Evolutionary conservation across 495 filamentous ascomycete genomes (phyloP), one percentile per base, ranked within the genome.

Genomic region (Thermothielavioides terrestris): DNA sequence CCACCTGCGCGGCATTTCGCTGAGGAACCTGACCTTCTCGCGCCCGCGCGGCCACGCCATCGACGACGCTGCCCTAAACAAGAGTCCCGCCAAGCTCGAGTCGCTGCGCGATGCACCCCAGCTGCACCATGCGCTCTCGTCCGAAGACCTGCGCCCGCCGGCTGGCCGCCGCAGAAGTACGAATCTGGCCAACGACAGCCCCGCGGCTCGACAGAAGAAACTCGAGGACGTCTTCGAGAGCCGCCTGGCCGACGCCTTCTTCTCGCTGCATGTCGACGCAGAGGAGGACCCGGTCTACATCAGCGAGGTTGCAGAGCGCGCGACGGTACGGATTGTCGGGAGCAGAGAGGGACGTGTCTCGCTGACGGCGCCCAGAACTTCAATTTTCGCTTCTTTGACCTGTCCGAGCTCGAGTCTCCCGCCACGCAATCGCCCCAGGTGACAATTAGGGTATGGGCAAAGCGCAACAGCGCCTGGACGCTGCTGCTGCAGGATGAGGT

Each of bases 161-260:
- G 62, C 60, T 68, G 69, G 70, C 38, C 75, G 83, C 18, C 75
- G 88, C 45, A 72, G 82, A 39, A 92, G 84, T 65, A 84, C 82
- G 4, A 79, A 79, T 37, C 85, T 89, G 73, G 76, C 71, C 34
- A 80, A 77, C 52, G 75, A 78, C n/a, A 82, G 76, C 43, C 84
- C 86, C 1, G 72, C 74, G 25, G 75, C 73, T 15, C 63, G 86
- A 54, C 89, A 94, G 73, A 79, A 83, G 57, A 85, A 79, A 56
- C 66, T 95, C 37, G 85, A 92, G 58, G 79, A 88, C 55, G 77
- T 83, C 2, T 79, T 82, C 18, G 77, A 78, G 26, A 79, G 70
- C 53, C 77, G 81, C 45, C 83, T 94, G 71, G 86, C 82, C n/a
- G 86, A 95, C 65, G 79, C 81, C 9, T 96, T 94, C 77, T 94